These are phyloP conservation scores for Rubroboletus satanas DNA, from an alignment of 768 basidiomycete species.

Conservation along the genomic window DNA sequence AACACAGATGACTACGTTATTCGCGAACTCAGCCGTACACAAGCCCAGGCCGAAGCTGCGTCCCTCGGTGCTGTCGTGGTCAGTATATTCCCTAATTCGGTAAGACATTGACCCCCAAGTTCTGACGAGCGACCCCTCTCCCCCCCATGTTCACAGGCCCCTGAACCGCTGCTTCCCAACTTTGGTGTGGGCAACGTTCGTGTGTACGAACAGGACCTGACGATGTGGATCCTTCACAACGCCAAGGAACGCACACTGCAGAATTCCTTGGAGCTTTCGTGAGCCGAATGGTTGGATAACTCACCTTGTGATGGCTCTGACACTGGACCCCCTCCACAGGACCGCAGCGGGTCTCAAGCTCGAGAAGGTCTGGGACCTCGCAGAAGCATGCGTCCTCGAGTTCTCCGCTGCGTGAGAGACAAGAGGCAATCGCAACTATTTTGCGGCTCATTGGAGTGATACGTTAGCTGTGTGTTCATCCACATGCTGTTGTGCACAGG, in stretches of 20 bases:
- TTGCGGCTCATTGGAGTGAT: neutral
- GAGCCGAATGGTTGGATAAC: neutral
- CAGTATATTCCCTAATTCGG: neutral
- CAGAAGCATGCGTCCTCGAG: conserved; percentile 24
- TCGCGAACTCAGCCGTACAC: conserved; percentile 13
- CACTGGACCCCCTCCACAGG: conserved; percentile 3
- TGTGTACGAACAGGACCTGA: conserved; percentile 29
- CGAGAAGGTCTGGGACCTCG: conserved; percentile 32
- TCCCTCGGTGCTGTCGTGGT: conserved; percentile 16
- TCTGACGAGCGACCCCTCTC: neutral
- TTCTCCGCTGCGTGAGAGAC: conserved; percentile 20
- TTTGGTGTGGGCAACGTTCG: conserved; percentile 30
- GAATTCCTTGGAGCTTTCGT: conserved; percentile 29
- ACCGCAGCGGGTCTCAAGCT: conserved; percentile 26
- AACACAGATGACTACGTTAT: conserved; percentile 24
- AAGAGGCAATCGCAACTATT: neutral
- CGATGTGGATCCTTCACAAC: conserved; percentile 31
- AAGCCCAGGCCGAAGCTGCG: conserved; percentile 9
- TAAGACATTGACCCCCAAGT: neutral
- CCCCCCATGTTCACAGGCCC: conserved; percentile 24
- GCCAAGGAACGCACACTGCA: conserved; percentile 32
- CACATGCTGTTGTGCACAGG: conserved; percentile 6
- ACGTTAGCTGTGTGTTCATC: conserved; percentile 13
- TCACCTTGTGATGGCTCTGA: conserved; percentile 1
- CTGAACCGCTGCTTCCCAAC: conserved; percentile 32